phyloP scores from a whole-genome alignment of 768 basidiomycete genomes.

The Termitomyces sp. region DNA sequence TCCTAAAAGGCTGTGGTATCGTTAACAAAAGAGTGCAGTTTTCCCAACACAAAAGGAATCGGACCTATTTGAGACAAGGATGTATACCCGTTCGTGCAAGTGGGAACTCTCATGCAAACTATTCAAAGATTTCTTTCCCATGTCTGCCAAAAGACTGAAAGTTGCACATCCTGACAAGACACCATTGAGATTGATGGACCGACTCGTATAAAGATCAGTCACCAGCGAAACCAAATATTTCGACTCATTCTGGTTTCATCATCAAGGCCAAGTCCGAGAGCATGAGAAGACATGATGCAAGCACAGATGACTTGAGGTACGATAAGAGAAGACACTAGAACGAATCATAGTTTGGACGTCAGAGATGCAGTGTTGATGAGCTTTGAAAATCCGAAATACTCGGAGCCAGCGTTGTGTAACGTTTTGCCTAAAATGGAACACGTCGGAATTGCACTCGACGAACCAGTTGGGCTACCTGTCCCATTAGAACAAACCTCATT shows the following conservation, averaged over 20 bases:
- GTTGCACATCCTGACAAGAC: neutral
- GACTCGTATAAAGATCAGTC: neutral
- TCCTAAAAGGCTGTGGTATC: too few relatives aligned
- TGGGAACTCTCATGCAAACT: neutral
- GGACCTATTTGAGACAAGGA: neutral
- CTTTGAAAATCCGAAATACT: too few relatives aligned
- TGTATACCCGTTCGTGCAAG: neutral
- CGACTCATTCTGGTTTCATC: neutral
- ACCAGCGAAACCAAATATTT: neutral
- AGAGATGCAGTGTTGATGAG: too few relatives aligned
- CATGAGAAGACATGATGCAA: neutral
- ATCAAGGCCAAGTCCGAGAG: neutral
- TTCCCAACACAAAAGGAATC: too few relatives aligned
- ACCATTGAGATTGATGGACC: neutral
- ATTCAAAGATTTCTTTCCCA: neutral
- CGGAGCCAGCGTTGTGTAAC: too few relatives aligned
- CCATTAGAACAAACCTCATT: too few relatives aligned
- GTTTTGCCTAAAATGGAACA: too few relatives aligned
- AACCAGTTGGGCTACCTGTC: too few relatives aligned
- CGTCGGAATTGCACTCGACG: too few relatives aligned
- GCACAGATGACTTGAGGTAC: neutral
- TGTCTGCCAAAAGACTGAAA: neutral
- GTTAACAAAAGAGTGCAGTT: too few relatives aligned
- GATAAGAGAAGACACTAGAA: neutral
- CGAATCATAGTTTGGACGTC: too few relatives aligned